Percentiles rank a stretch among this genome's conserved stretches.
phyloP scores from a whole-genome alignment of 2,329 filamentous ascomycete genomes.

The Purpureocillium lavendulum region DNA sequence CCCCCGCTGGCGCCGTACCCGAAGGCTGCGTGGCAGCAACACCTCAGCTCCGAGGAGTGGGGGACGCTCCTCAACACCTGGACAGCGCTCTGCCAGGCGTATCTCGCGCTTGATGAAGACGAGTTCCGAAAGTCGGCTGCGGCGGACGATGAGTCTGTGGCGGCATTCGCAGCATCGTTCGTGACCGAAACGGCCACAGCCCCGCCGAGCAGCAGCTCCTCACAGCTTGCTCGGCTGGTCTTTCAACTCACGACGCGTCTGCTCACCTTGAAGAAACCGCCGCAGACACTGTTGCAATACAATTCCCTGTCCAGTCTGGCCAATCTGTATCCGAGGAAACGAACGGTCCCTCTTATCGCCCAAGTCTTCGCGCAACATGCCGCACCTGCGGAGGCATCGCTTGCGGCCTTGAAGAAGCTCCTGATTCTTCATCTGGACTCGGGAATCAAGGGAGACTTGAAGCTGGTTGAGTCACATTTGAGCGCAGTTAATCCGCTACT shows the following conservation, averaged over 20 bases:
- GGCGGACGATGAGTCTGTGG: slow-evolving; percentile 51
- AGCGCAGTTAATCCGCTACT: slow-evolving; percentile 55
- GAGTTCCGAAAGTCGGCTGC: slow-evolving; percentile 43
- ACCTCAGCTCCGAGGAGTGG: slow-evolving; percentile 66
- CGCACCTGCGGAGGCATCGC: slow-evolving; percentile 39
- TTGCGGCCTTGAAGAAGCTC: slow-evolving; percentile 52
- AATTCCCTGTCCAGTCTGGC: slow-evolving; percentile 61
- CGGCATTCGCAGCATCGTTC: slow-evolving; percentile 40
- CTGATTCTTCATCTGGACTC: slow-evolving; percentile 57
- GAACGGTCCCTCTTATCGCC: slow-evolving; percentile 41
- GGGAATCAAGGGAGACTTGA: slow-evolving; percentile 46
- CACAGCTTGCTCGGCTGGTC: slow-evolving; percentile 48
- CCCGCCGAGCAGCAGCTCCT: slow-evolving; percentile 14
- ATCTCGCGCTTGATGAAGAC: slow-evolving; percentile 49
- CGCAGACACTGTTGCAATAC: slow-evolving; percentile 49
- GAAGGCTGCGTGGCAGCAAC: slow-evolving; percentile 54
- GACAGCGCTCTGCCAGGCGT: slow-evolving; percentile 57
- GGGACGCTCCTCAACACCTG: slow-evolving; percentile 68
- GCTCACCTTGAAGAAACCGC: slow-evolving; percentile 32
- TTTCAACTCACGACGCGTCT: slow-evolving; percentile 58
- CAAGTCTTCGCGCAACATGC: slow-evolving; percentile 44
- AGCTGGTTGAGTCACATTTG: slow-evolving; percentile 45
- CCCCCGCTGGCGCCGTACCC: slow-evolving; percentile 76
- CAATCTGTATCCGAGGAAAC: slow-evolving; percentile 57
- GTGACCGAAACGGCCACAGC: slow-evolving; percentile 41